These are phyloP conservation scores for Ceratocystis destructans DNA, from an alignment of 2,329 filamentous ascomycete species.

Conservation along the genomic window DNA sequence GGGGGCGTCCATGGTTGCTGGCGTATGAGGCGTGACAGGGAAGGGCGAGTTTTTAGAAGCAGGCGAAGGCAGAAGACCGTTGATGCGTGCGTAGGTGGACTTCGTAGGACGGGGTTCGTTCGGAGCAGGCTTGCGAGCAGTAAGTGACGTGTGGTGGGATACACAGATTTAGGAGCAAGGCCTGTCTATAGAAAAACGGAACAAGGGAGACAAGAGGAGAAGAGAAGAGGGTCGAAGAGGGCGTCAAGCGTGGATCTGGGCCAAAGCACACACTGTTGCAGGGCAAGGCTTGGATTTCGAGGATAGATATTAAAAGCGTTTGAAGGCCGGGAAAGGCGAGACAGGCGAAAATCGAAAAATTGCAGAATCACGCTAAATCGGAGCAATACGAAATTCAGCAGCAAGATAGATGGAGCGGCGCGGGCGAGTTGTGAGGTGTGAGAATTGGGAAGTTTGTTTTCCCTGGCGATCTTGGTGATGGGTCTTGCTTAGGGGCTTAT, in stretches of 20 bases:
- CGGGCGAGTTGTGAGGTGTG: too few relatives aligned
- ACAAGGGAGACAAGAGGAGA: not conserved
- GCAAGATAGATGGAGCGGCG: too few relatives aligned
- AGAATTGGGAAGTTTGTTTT: not conserved
- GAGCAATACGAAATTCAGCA: too few relatives aligned
- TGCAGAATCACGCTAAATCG: too few relatives aligned
- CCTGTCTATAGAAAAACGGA: constrained; percentile 2
- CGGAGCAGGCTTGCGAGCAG: not conserved
- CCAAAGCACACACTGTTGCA: too few relatives aligned
- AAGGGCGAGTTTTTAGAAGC: not conserved
- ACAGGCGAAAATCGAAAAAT: too few relatives aligned
- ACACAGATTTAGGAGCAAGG: not conserved
- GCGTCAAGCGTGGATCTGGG: not conserved
- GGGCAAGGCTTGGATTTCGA: too few relatives aligned
- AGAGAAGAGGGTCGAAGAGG: not conserved
- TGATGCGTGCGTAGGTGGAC: not conserved
- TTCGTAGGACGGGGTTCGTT: not conserved
- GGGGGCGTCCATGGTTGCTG: constrained; percentile 58
- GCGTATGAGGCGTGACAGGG: not conserved
- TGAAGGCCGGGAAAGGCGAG: too few relatives aligned
- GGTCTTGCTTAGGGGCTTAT: not conserved
- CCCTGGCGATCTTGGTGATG: too few relatives aligned
- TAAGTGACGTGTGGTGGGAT: not conserved
- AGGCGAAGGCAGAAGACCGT: too few relatives aligned
- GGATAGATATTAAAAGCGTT: too few relatives aligned